Evolutionary conservation across 1,139 yeast species (phyloP), one percentile per base, ranked within the genome.

Genomic region (Pichia sp.): DNA sequence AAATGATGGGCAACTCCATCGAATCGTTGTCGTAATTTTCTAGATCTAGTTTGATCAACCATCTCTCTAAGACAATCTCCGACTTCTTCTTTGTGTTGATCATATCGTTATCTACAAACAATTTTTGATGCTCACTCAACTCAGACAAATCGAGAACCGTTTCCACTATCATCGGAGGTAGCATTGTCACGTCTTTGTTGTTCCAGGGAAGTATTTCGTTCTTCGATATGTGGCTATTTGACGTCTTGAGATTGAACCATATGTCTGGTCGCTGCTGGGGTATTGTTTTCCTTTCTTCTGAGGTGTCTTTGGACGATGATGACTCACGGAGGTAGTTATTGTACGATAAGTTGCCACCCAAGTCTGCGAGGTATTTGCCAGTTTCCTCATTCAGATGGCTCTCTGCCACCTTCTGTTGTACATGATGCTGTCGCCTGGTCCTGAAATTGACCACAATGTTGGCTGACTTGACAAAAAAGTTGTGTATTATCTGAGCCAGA

Each of bases 21-120:
- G 56, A 46, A 24, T 66, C 66, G 47, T 58, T 62, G 43, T 67
- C 73, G 49, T 71, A 69, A 2, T 63, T 56, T 17, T 63, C 64
- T 24, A 71, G 63, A 62, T 85, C 92, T 60, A 91, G 80, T 68
- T 91, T 96, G 41, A 93, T 74, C 29, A 90, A 75, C 99, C 99
- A 93, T 57, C 99, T 76, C 67, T 93, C 99, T 56, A 93, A 72
- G 2, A 93, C 97, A 17, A 93, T 81, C 69, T 92, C 98, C 14
- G 82, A 75, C 63, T 85, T 85, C 65, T 79, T 83, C 2, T 77
- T 76, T 17, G 83, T 81, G 55, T 75, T 76, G 16, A 79, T 74
- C 14, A 82, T 83, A 40, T 57, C 51, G 30, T 81, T 84, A 14
- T 58, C 53, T 44, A 86, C 65, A 49, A 84, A 79, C 47, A 91